phyloP scores from a whole-genome alignment of 139 green algal species.

The Micractinium sp. region DNA sequence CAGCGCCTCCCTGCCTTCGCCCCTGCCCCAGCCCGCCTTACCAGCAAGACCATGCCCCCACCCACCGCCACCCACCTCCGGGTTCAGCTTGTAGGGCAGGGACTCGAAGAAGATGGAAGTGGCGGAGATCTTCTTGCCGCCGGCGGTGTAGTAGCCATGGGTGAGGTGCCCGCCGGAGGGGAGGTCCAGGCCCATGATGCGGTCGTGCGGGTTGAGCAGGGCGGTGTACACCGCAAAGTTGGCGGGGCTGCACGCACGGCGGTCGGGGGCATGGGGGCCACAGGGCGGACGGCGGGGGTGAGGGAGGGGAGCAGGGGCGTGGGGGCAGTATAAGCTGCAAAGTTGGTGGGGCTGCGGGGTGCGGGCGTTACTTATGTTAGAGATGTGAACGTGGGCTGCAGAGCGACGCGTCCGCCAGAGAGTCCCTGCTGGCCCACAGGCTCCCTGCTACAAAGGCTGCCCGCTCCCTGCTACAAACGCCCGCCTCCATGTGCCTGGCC shows the following conservation, averaged over 20 bases:
- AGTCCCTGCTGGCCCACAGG: no score
- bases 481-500: no score
- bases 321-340: slow-evolving; percentile 53
- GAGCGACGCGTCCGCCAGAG: no score
- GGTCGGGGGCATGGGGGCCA: background rate
- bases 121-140: slow-evolving; percentile 84
- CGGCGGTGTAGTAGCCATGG: slow-evolving; percentile 92
- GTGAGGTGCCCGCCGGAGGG: slow-evolving; percentile 88
- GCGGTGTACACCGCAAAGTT: slow-evolving; percentile 97
- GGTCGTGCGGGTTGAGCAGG: slow-evolving; percentile 83
- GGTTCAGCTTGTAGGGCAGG: slow-evolving; percentile 94
- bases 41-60: no score
- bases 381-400: background rate
- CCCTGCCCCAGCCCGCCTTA: no score
- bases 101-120: slow-evolving; percentile 92
- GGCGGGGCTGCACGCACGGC: slow-evolving; percentile 65
- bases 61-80: slow-evolving; percentile 61
- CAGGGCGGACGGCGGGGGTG: background rate
- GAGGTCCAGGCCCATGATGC: slow-evolving; percentile 92
- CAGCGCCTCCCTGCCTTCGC: no score
- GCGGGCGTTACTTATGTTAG: background rate
- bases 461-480: background rate
- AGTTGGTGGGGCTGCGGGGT: slow-evolving; percentile 86
- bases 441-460: background rate
- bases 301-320: background rate